These are phyloP conservation scores for Collybiopsis luxurians DNA, from an alignment of 768 basidiomycete species.

Conservation along the genomic window DNA sequence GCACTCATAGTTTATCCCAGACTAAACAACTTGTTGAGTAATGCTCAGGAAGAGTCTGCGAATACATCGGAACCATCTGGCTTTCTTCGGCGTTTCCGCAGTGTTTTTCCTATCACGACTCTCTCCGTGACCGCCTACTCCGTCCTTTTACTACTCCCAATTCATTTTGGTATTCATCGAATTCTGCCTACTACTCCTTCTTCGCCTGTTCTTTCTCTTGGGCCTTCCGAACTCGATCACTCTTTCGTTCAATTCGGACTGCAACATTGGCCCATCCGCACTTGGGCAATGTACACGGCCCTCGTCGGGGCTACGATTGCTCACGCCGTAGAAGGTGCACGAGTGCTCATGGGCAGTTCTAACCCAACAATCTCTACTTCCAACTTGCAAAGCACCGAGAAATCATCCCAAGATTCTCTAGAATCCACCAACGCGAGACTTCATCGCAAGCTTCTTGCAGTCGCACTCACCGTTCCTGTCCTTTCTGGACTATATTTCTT, in stretches of 20 bases:
- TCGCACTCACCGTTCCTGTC: slow-evolving; percentile 45
- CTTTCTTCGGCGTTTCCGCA: slow-evolving; percentile 16
- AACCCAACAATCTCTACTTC: not conserved
- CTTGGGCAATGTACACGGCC: slow-evolving; percentile 60
- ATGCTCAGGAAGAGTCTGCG: not conserved
- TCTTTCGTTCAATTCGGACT: slow-evolving; percentile 80
- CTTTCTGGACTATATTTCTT: slow-evolving; percentile 53
- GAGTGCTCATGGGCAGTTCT: slow-evolving; percentile 47
- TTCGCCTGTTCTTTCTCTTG: slow-evolving; percentile 53
- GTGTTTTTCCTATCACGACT: slow-evolving; percentile 17
- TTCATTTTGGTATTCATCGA: slow-evolving; percentile 72
- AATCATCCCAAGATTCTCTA: slow-evolving; percentile 13
- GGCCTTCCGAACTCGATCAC: slow-evolving; percentile 77
- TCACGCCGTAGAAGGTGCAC: slow-evolving; percentile 63
- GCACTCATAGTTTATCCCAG: slow-evolving; percentile 37
- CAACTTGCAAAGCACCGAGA: slow-evolving; percentile 20
- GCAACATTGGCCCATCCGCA: slow-evolving; percentile 57
- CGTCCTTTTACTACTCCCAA: slow-evolving; percentile 54
- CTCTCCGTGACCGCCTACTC: slow-evolving; percentile 68
- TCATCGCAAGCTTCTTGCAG: slow-evolving; percentile 16
- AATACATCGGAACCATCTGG: slow-evolving; percentile 18
- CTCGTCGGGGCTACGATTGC: slow-evolving; percentile 54
- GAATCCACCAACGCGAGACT: slow-evolving; percentile 22
- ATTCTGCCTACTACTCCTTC: slow-evolving; percentile 42
- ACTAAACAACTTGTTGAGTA: slow-evolving; percentile 23